Base-by-base conservation (phyloP, 2,329 filamentous ascomycete species). In the Aspergillus nomiae region DNA sequence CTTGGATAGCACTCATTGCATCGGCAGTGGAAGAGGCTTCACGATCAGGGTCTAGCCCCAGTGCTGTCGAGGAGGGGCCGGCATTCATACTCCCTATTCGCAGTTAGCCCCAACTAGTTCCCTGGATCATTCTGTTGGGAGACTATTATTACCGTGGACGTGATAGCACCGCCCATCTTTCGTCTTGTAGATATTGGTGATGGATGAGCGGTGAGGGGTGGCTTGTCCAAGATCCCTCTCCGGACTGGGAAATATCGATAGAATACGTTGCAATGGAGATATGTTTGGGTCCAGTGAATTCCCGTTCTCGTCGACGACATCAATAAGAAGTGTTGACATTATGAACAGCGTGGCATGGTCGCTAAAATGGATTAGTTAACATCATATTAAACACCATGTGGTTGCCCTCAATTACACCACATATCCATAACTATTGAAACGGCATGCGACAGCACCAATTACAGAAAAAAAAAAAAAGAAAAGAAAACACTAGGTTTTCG, bases 121-220 rank as follows among this genome's bases (percentile, higher is more conserved):
- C 12, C 0, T 7, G 21, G 5, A 2, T 3, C 16, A 41, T n/a
- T n/a, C 19, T 7, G 8, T n/a, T 41, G 3, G 38, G 36, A 0
- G 8, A 41, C 26, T 28, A 16, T 41, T n/a, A 4, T 41, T 48
- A 57, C 63, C 61, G 41, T 68, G 66, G 1, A 60, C 28, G 38
- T 68, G 63, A 36, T 63, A 69, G 34, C 26, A 69, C 2, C 63
- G 62, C 4, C 38, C 58, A 24, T 68, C 65, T 21, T 66, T 62
- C 14, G 68, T 67, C 26, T 63, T 56, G 36, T 70, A 65, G 21
- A 65, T 60, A 38, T 62, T 62, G 21, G 61, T 63, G n/a, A 53
- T 53, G 4, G 55, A 38, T 9, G 30, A 32, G 4, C 61, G 56
- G 36, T 63, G 32, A 11, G 46, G 41, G 1, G 11, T 56, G 1